Conservation (phyloP, 768 basidiomycete genomes). For the Pisolithus albus region DNA sequence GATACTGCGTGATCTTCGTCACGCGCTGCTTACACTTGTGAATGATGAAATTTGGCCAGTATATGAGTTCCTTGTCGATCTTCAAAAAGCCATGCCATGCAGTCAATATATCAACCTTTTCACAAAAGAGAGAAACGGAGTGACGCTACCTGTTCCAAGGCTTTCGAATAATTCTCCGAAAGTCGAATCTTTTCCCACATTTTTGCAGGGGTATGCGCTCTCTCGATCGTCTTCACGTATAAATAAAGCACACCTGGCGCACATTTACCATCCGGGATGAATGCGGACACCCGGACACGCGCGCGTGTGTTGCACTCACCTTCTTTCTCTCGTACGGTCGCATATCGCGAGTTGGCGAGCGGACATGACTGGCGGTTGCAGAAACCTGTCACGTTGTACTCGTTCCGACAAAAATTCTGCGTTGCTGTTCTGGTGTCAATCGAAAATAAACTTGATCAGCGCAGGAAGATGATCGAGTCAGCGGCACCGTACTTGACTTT, state of each 20-base stretch:
- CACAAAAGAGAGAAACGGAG: not conserved
- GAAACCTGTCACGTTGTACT: constrained; percentile 96
- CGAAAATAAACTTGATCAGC: constrained; percentile 1
- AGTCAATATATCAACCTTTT: no score
- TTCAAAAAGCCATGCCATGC: constrained; percentile 23
- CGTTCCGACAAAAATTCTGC: constrained; percentile 98
- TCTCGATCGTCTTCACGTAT: constrained; percentile 95
- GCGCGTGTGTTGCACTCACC: constrained; percentile 38
- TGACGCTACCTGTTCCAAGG: constrained; percentile 77
- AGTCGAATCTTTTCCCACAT: constrained; percentile 98
- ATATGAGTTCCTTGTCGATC: constrained; percentile 94
- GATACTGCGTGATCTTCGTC: constrained; percentile 98
- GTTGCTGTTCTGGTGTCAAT: constrained; percentile 64
- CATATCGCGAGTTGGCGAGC: constrained; percentile 95
- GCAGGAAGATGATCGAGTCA: constrained; percentile 2
- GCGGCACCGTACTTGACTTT: constrained; percentile 80
- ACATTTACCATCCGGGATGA: not conserved
- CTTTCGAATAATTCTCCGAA: constrained; percentile 91
- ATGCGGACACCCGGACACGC: not conserved
- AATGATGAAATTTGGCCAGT: constrained; percentile 96
- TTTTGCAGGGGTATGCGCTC: constrained; percentile 90
- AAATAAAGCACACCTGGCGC: constrained; percentile 70
- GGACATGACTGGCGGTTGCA: constrained; percentile 96
- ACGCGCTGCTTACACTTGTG: constrained; percentile 99
- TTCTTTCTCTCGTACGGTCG: constrained; percentile 95